phyloP scores from a whole-genome alignment of 2,329 filamentous ascomycete genomes.

The Fusarium sublunatum region DNA sequence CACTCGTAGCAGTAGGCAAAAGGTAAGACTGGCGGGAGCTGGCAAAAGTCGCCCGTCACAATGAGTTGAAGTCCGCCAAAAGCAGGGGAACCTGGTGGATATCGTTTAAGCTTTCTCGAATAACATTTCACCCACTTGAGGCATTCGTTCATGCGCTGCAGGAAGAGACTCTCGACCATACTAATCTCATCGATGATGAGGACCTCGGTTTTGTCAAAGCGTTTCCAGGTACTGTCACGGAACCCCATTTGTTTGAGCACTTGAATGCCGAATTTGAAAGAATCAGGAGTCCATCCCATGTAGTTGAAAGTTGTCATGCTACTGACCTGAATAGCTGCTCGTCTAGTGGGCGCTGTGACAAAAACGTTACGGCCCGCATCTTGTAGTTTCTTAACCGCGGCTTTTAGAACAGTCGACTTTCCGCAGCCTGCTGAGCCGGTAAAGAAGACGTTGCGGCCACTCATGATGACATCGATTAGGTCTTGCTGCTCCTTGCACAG shows the following conservation, averaged over 20 bases:
- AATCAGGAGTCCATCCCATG: slow-evolving; percentile 67
- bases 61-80: slow-evolving; percentile 46
- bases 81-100: slow-evolving; percentile 10
- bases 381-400: slow-evolving; percentile 31
- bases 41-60: slow-evolving; percentile 63
- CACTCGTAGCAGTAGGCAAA: slow-evolving; percentile 52
- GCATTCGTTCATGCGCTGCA: slow-evolving; percentile 39
- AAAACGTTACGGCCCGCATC: slow-evolving; percentile 50
- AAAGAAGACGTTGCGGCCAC: slow-evolving; percentile 70
- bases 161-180: slow-evolving; percentile 67
- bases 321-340: slow-evolving; percentile 66
- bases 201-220: slow-evolving; percentile 60
- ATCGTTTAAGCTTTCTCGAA: accelerated
- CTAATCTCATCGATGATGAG: slow-evolving; percentile 74
- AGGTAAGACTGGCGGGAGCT: slow-evolving; percentile 68
- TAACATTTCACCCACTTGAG: slow-evolving; percentile 48
- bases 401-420: slow-evolving; percentile 46
- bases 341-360: slow-evolving; percentile 69
- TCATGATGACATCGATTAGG: slow-evolving; percentile 57
- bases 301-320: slow-evolving; percentile 68
- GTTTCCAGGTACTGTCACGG: slow-evolving; percentile 40
- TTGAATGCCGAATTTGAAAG: no score
- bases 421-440: slow-evolving; percentile 68
- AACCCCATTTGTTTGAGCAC: neutral
- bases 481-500: slow-evolving; percentile 42